Evolutionary conservation across 495 filamentous ascomycete species (phyloP).

Genomic region (Neurospora sp.): DNA sequence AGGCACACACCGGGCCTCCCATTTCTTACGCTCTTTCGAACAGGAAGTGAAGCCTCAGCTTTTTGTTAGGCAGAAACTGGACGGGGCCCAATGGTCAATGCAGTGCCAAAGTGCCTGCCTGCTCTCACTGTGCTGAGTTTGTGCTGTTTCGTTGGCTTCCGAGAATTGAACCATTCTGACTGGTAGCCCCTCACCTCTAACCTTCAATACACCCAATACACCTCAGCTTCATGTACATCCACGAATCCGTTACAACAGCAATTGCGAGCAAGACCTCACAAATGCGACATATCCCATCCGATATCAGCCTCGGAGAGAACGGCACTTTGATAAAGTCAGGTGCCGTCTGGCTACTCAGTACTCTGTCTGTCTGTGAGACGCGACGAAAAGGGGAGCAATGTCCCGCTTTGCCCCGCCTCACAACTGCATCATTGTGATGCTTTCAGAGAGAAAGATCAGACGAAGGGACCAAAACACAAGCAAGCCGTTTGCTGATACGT

Average conservation of each 20-base stretch:
- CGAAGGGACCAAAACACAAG: background rate
- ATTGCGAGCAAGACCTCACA: background rate
- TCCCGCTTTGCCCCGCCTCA: background rate
- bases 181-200: background rate
- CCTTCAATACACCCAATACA: background rate
- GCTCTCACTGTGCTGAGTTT: background rate
- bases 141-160: background rate
- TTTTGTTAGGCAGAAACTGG: background rate
- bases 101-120: background rate
- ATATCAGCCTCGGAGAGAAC: background rate
- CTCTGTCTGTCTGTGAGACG: too few relatives aligned
- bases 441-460: background rate
- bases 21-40: background rate
- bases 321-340: background rate
- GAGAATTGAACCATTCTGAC: background rate
- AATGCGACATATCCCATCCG: background rate
- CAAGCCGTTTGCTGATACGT: background rate
- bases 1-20: background rate
- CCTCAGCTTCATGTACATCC: background rate
- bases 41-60: background rate
- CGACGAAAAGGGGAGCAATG: background rate
- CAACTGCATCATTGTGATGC: background rate
- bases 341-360: background rate
- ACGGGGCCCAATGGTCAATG: background rate
- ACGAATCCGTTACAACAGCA: background rate